Evolutionary conservation across 1,284 basidiomycete species (phyloP), one percentile per base, ranked within the genome.

Genomic region (Erythrobasidium hasegawianum): DNA sequence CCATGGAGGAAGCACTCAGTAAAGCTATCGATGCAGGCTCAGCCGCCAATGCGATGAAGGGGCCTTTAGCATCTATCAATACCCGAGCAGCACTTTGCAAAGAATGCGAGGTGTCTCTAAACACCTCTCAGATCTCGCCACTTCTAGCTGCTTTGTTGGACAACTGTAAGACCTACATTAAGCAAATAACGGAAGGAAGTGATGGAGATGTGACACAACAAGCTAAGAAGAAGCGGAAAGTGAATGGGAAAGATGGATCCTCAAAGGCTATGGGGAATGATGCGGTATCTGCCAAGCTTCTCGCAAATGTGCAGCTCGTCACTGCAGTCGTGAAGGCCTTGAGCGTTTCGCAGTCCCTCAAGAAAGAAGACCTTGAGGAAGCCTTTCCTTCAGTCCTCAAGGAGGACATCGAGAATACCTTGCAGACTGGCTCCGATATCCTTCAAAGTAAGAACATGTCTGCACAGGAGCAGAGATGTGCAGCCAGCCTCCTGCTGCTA

Each of bases 31-130:
- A 65, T n/a, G 22, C 14, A 7, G 20, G 18, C 27, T 38, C 49
- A 26, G 29, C 50, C 2, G 38, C 13, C 13, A 55, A 18, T 39
- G 59, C 29, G 49, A 20, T 65, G 38, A 57, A 11, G 50, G 22
- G 53, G 8, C 55, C 62, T 7, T 24, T 65, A 10, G 29, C 57
- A 2, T 65, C 62, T 13, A 52, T 43, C 11, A 24, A 14, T 13
- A 58, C 62, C 20, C 10, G 43, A 2, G 38, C 55, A 2, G 55
- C 33, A 22, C 7, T 65, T 7, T 22, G 29, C 41, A 65, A 53
- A 33, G 62, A 57, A 43, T 65, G 62, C 38, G 43, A 27, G 26
- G 45, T 39, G n/a, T 58, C 62, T 3, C 47, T 65, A 14, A 39
- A 43, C 1, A 38, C 14, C 10, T 52, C 62, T 3, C 62, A 65